A percentile compares a stretch with the other conserved stretches of the same genome.
phyloP scores from a whole-genome alignment of 2,329 filamentous ascomycete species.

The Fusarium falciforme region DNA sequence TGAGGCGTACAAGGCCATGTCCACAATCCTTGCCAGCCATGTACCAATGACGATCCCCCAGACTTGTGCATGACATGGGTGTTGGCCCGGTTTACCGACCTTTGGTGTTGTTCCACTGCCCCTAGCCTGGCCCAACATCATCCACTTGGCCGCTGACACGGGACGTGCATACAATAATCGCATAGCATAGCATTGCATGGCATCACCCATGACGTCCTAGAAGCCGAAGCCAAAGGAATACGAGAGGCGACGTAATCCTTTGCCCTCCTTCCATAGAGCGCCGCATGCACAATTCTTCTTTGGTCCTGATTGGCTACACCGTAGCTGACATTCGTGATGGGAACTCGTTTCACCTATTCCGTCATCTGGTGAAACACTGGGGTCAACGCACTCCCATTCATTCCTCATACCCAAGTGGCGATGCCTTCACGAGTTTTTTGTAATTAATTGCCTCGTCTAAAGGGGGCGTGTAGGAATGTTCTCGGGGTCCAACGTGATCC shows the following conservation, averaged over 20 bases:
- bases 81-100: background rate
- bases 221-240: background rate
- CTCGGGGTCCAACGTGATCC: background rate
- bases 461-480: background rate
- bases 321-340: background rate
- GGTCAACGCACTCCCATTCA: background rate
- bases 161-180: background rate
- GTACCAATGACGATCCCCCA: background rate
- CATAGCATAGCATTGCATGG: background rate
- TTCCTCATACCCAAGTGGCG: background rate
- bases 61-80: background rate
- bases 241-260: background rate
- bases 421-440: background rate
- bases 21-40: background rate
- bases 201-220: background rate
- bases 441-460: background rate
- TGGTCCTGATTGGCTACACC: background rate
- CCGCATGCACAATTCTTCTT: background rate
- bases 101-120: background rate
- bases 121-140: background rate
- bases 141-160: background rate
- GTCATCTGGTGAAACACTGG: background rate
- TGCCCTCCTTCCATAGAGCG: background rate
- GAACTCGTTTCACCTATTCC: background rate
- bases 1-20: background rate